phyloP scores from a whole-genome alignment of 441 rosid species.

The Rhodomyrtus psidioides region DNA sequence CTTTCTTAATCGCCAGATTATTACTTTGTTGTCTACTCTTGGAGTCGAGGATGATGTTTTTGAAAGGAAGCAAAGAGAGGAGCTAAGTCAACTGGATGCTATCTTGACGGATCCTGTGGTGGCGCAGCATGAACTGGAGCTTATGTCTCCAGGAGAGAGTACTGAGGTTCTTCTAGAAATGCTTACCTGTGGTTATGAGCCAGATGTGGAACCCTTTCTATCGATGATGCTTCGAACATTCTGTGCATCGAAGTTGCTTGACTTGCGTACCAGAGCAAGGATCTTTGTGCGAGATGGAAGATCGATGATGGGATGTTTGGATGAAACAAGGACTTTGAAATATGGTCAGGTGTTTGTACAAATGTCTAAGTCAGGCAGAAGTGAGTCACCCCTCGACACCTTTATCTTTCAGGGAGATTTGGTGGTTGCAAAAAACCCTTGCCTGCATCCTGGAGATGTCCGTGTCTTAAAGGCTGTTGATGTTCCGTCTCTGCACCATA shows the following conservation, averaged over 20 bases:
- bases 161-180: slow-evolving; percentile 44
- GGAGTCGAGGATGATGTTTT: slow-evolving; percentile 46
- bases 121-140: slow-evolving; percentile 53
- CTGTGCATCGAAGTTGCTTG: slow-evolving; percentile 60
- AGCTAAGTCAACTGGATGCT: slow-evolving; percentile 43
- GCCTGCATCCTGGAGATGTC: slow-evolving; percentile 85
- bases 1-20: slow-evolving; percentile 48
- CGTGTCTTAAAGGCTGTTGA: slow-evolving; percentile 64
- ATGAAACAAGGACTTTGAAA: slow-evolving; percentile 56
- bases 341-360: slow-evolving; percentile 81
- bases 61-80: slow-evolving; percentile 49
- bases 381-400: neutral
- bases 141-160: slow-evolving; percentile 57
- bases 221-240: slow-evolving; percentile 78
- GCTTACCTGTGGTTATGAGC: slow-evolving; percentile 56
- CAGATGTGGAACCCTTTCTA: slow-evolving; percentile 67
- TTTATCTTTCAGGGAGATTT: slow-evolving; percentile 29
- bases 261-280: slow-evolving; percentile 51
- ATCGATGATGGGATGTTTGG: slow-evolving; percentile 81
- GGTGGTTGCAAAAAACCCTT: slow-evolving; percentile 70
- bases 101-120: slow-evolving; percentile 38
- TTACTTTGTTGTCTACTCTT: slow-evolving; percentile 49
- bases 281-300: slow-evolving; percentile 50
- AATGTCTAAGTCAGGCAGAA: slow-evolving; percentile 12
- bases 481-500: slow-evolving; percentile 48